Conservation (phyloP, 2,329 filamentous ascomycete species). For the Epichloe bromicola region DNA sequence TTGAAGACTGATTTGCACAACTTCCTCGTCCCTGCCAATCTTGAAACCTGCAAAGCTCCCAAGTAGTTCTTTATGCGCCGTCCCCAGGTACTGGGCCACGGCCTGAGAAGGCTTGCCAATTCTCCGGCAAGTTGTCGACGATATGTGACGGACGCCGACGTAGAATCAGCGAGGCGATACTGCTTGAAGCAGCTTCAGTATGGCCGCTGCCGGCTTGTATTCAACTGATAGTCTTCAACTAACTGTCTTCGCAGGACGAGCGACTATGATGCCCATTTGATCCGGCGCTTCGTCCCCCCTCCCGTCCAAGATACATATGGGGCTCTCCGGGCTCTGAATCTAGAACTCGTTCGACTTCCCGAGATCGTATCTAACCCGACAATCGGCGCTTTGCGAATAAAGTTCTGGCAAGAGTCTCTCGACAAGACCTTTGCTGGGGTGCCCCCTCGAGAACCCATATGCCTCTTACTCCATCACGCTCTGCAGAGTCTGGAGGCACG, state of each 20-base stretch:
- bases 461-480: slow-evolving; percentile 65
- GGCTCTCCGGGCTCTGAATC: slow-evolving; percentile 81
- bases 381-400: slow-evolving; percentile 77
- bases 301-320: slow-evolving; percentile 72
- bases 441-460: slow-evolving; percentile 85
- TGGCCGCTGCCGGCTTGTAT: background rate
- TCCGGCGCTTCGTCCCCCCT: slow-evolving; percentile 73
- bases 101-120: slow-evolving; percentile 23
- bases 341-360: slow-evolving; percentile 80
- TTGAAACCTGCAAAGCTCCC: background rate
- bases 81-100: slow-evolving; percentile 21
- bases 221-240: background rate
- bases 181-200: slow-evolving; percentile 41
- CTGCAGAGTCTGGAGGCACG: slow-evolving; percentile 45
- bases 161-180: slow-evolving; percentile 40
- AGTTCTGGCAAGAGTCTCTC: slow-evolving; percentile 88
- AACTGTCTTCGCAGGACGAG: slow-evolving; percentile 47
- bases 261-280: slow-evolving; percentile 77
- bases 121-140: slow-evolving; percentile 21
- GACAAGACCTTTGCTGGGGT: slow-evolving; percentile 61
- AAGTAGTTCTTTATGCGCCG: slow-evolving; percentile 23
- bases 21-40: background rate
- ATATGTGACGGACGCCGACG: slow-evolving; percentile 37
- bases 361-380: slow-evolving; percentile 81
- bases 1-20: background rate